phyloP scores from a whole-genome alignment of 1,139 yeast species.

The Debaryomyces udenii region DNA sequence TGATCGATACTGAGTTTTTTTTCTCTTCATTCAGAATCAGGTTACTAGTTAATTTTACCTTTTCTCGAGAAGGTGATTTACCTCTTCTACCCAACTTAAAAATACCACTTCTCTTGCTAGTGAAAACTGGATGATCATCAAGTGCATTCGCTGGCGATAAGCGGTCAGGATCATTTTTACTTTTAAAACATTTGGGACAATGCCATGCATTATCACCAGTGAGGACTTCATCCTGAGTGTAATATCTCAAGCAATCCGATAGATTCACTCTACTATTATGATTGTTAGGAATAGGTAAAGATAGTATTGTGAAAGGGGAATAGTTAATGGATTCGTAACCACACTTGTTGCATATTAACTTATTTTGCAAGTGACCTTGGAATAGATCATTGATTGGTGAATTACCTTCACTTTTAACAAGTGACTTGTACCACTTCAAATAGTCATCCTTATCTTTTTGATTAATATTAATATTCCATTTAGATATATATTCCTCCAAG shows the following conservation, averaged over 20 bases:
- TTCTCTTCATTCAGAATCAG: neutral
- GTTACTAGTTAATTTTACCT: constrained; percentile 9
- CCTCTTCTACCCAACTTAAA: constrained; percentile 39
- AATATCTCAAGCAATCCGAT: constrained; percentile 66
- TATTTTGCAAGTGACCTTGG: constrained; percentile 71
- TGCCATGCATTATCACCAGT: constrained; percentile 80
- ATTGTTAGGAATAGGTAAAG: constrained; percentile 64
- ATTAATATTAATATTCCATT: constrained; percentile 38
- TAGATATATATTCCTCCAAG: constrained; percentile 30
- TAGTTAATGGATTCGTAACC: constrained; percentile 59
- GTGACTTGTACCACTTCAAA: constrained; percentile 57
- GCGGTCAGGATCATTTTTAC: constrained; percentile 18
- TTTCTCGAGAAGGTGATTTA: constrained; percentile 37
- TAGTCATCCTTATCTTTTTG: constrained; percentile 51
- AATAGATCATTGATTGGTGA: constrained; percentile 67
- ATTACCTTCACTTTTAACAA: constrained; percentile 57
- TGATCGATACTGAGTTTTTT: constrained; percentile 41
- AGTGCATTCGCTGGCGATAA: constrained; percentile 17
- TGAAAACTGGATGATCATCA: constrained; percentile 45
- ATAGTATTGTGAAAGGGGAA: constrained; percentile 64
- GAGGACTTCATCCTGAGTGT: constrained; percentile 67
- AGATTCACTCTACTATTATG: constrained; percentile 37
- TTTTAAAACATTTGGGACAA: constrained; percentile 66
- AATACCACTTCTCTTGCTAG: constrained; percentile 35
- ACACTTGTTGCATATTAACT: constrained; percentile 64